Base-by-base conservation (phyloP, 78 protist species). In the Polysphondylium violaceum region DNA sequence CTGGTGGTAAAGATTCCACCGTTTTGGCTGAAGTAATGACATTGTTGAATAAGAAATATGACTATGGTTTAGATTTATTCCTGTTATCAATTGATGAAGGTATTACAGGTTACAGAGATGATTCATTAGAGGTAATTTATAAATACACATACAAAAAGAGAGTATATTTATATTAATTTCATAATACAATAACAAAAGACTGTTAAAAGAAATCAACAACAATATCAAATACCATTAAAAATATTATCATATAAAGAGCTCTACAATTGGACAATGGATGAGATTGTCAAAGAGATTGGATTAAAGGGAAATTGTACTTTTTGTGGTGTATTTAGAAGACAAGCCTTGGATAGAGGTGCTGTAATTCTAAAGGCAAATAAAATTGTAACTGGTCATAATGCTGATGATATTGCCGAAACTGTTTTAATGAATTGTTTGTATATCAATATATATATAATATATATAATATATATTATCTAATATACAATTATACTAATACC, bases 1-100 rank as follows among this genome's bases (percentile, higher is more conserved):
- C 98, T 3, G 99, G 99, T 31, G 99, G 99, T 31, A 98, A 98
- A 47, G 96, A 98, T 63, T 95, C 98, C 19, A 95, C 98, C 0
- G 97, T 96, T 4, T 88, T 98, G 35, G 94, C 97, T 17, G 86
- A 97, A 23, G 74, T 97, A 9, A 43, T 98, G 64, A 77, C 53
- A 5, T 4, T 19, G 1, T 64, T 97, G 23, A 96, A 98, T 51
- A 92, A 65, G 35, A 69, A 79, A 17, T 85, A 97, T 40, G 88
- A 88, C 41, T 95, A 93, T 64, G 98, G 96, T 23, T 36, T 95
- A n/a, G 94, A 98, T 12, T 75, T 97, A 50, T 55, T 81, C 27
- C 72, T 98, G 9, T 76, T 98, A 29, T 92, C 98, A 40, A 86
- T 97, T 25, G 99, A 98, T 50, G 99, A 98, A 61, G 99, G 99